Conservation (phyloP, 2,329 filamentous ascomycete species). For the Lecanicillium sp. region DNA sequence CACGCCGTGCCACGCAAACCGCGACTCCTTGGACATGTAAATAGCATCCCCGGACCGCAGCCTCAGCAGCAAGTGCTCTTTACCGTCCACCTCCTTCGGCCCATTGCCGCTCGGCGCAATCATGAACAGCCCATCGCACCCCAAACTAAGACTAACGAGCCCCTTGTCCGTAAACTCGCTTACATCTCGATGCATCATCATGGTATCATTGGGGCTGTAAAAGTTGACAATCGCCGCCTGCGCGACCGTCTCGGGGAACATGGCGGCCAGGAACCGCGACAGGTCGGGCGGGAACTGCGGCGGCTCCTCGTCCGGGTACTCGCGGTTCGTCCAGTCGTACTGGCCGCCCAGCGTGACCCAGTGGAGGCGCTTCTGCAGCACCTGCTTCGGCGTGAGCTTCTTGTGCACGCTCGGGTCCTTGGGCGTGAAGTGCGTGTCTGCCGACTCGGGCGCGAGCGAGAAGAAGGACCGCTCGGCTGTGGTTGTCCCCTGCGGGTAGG, state of each 20-base stretch:
- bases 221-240: slow-evolving; percentile 93
- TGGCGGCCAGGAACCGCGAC: slow-evolving; percentile 52
- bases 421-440: slow-evolving; percentile 54
- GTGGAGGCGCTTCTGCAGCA: slow-evolving; percentile 73
- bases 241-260: slow-evolving; percentile 72
- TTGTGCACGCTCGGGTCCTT: slow-evolving; percentile 70
- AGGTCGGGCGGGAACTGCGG: slow-evolving; percentile 72
- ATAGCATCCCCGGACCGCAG: slow-evolving; percentile 81
- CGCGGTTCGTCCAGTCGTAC: slow-evolving; percentile 89
- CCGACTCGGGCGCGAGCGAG: slow-evolving; percentile 36
- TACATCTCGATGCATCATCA: slow-evolving; percentile 90
- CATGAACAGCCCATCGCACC: slow-evolving; percentile 85
- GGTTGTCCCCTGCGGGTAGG: slow-evolving; percentile 38
- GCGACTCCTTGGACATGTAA: slow-evolving; percentile 74
- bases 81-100: slow-evolving; percentile 21
- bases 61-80: slow-evolving; percentile 52
- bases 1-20: slow-evolving; percentile 94
- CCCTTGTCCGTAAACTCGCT: slow-evolving; percentile 75
- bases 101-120: slow-evolving; percentile 54
- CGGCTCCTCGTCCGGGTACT: slow-evolving; percentile 62
- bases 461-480: slow-evolving; percentile 43
- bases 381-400: slow-evolving; percentile 58
- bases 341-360: slow-evolving; percentile 95
- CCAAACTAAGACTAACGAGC: slow-evolving; percentile 78
- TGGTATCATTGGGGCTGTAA: slow-evolving; percentile 82